Evolutionary conservation across 2,329 filamentous ascomycete genomes (phyloP).

Genomic region (Claviceps sp.): DNA sequence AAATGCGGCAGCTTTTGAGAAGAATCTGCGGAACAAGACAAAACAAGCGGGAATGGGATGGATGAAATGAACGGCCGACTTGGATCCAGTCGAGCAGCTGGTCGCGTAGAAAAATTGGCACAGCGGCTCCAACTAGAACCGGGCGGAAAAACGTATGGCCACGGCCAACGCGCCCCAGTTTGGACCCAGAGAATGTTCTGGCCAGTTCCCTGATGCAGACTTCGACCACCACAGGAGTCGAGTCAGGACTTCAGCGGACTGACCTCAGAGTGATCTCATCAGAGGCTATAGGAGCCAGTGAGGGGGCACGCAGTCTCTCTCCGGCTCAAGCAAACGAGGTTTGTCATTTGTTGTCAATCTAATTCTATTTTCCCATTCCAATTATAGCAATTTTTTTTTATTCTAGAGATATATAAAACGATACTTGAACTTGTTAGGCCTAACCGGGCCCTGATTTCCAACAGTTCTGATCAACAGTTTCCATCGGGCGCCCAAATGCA

Average conservation of each 20-base stretch:
- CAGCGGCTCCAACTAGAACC: conserved; percentile 16
- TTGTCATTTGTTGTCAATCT: background rate
- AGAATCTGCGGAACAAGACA: conserved; percentile 4
- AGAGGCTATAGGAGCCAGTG: no score
- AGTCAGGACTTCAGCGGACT: no score
- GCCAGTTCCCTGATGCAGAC: conserved; percentile 2
- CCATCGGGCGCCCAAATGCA: background rate
- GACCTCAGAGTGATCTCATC: no score
- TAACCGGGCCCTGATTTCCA: background rate
- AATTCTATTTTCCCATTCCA: background rate
- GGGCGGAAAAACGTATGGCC: conserved; percentile 24
- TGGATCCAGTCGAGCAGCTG: conserved; percentile 4
- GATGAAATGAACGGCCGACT: conserved; percentile 5
- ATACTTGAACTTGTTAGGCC: background rate
- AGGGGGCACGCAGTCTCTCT: background rate
- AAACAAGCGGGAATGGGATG: background rate
- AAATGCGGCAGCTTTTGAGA: conserved; percentile 4
- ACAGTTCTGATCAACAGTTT: background rate
- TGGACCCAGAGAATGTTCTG: conserved; percentile 9
- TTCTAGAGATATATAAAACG: no score
- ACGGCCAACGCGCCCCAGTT: conserved; percentile 2
- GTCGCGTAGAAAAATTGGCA: conserved; percentile 27
- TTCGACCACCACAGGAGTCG: background rate
- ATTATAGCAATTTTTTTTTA: background rate
- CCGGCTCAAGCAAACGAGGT: background rate